Evolutionary conservation across 169 alveolate genomes (phyloP), one percentile per base, ranked within the genome.

Genomic region (Eimeria acervulina): DNA sequence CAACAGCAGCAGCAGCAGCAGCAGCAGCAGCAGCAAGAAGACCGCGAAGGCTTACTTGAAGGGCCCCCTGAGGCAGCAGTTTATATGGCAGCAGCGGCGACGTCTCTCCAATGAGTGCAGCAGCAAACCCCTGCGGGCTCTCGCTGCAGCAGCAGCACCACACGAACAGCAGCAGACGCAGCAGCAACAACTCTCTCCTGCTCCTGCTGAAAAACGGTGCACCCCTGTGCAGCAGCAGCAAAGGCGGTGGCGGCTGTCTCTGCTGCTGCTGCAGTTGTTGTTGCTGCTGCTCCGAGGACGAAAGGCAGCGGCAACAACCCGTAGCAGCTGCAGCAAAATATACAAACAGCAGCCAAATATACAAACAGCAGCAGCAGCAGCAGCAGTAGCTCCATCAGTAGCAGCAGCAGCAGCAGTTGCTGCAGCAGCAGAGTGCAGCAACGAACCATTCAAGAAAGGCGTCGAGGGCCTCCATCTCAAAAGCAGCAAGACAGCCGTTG

Each of bases 91-190:
- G 23, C 42, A 70, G 81, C 36, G 38, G 81, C 81, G 44, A 70
- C 26, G 81, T 10, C 19, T n/a, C 44, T 2, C 44, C 44, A 5
- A 40, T 10, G 17, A 70, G 36, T 17, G 81, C 38, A 70, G 44
- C 19, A 28, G 81, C 81, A 70, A 70, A 17, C 10, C 81, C 44
- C 42, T 36, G 51, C 26, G 17, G 2, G 42, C 4, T n/a, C 42
- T 31, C 81, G 44, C 81, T 70, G 81, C 81, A 70, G 81, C 81
- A 28, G 81, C 81, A 70, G 81, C 81, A 70, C 17, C 81, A 31
- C 51, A 70, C 19, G 42, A 36, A 40, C 38, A 70, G 81, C 36
- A 23, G 42, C 81, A n/a, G 38, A 28, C 81, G 17, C 81, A 70
- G 81, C 81, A 70, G 42, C 81, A 70, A 31, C 81, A 13, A 17